Evolutionary conservation across 148 eudicot genomes (phyloP), one percentile per base, ranked within the genome.

Genomic region (Cornus kousa): DNA sequence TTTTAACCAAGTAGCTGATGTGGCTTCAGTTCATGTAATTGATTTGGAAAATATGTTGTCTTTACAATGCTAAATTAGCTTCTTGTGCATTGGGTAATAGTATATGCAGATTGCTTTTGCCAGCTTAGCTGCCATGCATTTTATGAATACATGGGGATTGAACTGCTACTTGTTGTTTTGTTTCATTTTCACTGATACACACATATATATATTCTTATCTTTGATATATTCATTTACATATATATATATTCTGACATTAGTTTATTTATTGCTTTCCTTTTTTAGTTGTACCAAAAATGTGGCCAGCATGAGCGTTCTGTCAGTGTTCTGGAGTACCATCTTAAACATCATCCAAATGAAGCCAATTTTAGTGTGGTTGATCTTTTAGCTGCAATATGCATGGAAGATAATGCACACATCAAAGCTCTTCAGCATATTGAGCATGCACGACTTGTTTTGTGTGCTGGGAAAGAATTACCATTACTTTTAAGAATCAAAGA

Each of bases 391-490:
- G 79, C 91, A 68, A 77, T 87, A 71, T 88, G 74, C 75, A 90
- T 95, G 81, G 90, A 87, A 74, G 84, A 62, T 76, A 82, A 80
- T 72, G 86, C 73, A n/a, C 80, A 88, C 77, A 68, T 69, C 16
- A 89, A 87, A 84, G 97, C 97, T 78, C 92, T 95, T 87, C 83
- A 88, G 78, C 90, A 78, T 78, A 93, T 95, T 80, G 90, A 90
- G 86, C 78, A 78, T 78, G 91, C 89, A 57, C 86, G 88, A 67
- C 74, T 80, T 64, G 79, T 75, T 40, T 77, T 71, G 80, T 74
- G 78, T 84, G 55, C 74, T 76, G 85, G 70, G 35, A 83, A 84
- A 79, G 87, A 87, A 75, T 72, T 85, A 60, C 97, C 94, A 23
- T 76, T 86, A 50, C 28, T 80, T 79, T 80, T 95, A 67, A 82